A percentile compares a stretch with the other conserved stretches of the same genome.
These are phyloP conservation scores for Vitis vinifera DNA, from an alignment of 164 flowering plant species.

Conservation along the genomic window ASM3070453v1 NC_081805.1:1933501-1934000, in stretches of 20 bases:
- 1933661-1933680: constrained; percentile 52
- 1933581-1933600: constrained; percentile 27
- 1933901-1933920: no score
- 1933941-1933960: no score
- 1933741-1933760: constrained; percentile 57
- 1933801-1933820: constrained; percentile 75
- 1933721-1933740: constrained; percentile 65
- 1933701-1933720: constrained; percentile 71
- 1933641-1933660: constrained; percentile 42
- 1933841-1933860: constrained; percentile 68
- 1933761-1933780: constrained; percentile 37
- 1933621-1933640: constrained; percentile 49
- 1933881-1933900: background rate
- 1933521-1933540: no score
- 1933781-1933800: constrained; percentile 34
- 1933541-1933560: no score
- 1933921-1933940: no score
- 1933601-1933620: constrained; percentile 54
- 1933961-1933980: no score
- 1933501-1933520: no score
- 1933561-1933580: constrained; percentile 15
- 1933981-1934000: no score
- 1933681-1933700: constrained; percentile 62
- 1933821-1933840: constrained; percentile 77
- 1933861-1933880: constrained; percentile 62